These are phyloP conservation scores for Coffea eugenioides DNA, from an alignment of 257 asterid genomes.

Conservation along the genomic window DNA sequence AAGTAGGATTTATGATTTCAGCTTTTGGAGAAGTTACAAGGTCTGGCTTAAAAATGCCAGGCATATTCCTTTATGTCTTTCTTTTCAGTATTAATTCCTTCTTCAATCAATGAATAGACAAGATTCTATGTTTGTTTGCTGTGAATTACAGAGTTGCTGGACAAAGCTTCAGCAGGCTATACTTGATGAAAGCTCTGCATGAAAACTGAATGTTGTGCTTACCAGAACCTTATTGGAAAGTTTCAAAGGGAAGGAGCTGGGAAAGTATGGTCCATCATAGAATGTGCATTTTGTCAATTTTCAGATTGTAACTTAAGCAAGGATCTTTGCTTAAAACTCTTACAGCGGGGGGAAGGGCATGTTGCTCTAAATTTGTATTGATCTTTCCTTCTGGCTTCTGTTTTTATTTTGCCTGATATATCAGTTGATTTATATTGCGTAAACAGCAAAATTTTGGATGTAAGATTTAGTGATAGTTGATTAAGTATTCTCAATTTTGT, in stretches of 20 bases:
- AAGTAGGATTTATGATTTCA: neutral
- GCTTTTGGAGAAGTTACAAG: neutral
- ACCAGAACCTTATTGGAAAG: neutral
- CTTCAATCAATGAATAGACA: neutral
- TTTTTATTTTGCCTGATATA: neutral
- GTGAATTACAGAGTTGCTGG: constrained; percentile 36
- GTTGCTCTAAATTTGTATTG: neutral
- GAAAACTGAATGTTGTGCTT: constrained; percentile 40
- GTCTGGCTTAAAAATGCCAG: neutral
- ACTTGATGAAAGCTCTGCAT: constrained; percentile 87
- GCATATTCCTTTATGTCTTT: neutral
- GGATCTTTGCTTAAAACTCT: neutral
- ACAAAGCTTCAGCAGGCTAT: constrained; percentile 82
- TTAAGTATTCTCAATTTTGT: neutral
- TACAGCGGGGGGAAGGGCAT: neutral
- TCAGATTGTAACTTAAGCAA: neutral
- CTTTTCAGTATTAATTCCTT: neutral
- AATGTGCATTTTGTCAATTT: neutral
- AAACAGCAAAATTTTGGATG: neutral
- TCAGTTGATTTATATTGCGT: neutral
- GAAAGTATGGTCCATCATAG: neutral
- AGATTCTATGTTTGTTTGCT: neutral
- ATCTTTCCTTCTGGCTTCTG: neutral
- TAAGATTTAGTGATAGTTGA: neutral
- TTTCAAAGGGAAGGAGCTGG: neutral